These are phyloP conservation scores for Cryphonectria radicalis DNA, from an alignment of 2,329 filamentous ascomycete genomes.

Conservation along the genomic window DNA sequence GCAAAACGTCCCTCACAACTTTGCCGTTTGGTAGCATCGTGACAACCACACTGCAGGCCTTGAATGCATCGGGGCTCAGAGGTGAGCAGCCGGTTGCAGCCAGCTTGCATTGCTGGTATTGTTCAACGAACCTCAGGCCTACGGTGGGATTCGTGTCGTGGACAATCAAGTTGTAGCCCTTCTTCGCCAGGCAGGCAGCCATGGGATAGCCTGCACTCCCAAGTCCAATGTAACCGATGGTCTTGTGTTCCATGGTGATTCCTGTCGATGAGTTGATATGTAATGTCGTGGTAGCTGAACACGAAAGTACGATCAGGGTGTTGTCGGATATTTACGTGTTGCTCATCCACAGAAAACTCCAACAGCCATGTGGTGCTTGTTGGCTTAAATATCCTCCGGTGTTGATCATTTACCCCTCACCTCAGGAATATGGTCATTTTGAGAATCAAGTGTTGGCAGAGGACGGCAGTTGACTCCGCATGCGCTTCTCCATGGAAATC, in stretches of 20 bases:
- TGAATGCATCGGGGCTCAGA: background rate
- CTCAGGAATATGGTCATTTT: background rate
- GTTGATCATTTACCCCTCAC: constrained; percentile 2
- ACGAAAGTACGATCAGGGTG: background rate
- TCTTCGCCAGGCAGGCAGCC: constrained; percentile 12
- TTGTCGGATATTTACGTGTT: background rate
- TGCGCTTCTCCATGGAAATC: background rate
- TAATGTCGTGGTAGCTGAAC: background rate
- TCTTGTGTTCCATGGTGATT: background rate
- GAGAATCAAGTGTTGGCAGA: background rate
- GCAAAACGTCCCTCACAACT: constrained; percentile 7
- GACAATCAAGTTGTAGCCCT: constrained; percentile 1
- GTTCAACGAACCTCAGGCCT: background rate
- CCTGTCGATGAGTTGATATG: no score
- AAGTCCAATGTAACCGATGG: constrained; percentile 4
- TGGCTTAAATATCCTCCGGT: background rate
- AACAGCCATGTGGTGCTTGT: background rate
- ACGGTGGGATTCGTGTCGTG: background rate
- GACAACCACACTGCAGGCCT: background rate
- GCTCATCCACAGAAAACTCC: no score
- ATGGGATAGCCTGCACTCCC: constrained; percentile 10
- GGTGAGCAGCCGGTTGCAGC: background rate
- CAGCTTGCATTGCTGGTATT: constrained; percentile 4
- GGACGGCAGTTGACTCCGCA: constrained; percentile 4
- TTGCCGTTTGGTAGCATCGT: constrained; percentile 12